Percentiles rank a stretch among this genome's conserved stretches.
Conservation (phyloP, 805 yeast genomes). For the Priceomyces medius region DNA sequence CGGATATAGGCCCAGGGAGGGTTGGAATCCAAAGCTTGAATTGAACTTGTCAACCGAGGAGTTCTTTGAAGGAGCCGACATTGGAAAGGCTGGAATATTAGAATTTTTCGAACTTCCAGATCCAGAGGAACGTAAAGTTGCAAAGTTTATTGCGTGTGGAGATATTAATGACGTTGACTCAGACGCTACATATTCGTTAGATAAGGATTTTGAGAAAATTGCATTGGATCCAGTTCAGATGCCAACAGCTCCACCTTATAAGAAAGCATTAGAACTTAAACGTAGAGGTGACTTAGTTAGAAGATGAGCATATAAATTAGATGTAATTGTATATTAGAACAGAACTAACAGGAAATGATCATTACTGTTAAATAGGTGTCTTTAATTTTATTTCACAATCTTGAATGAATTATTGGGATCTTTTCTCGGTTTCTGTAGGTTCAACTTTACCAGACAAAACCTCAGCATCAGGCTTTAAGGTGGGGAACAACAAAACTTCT, state of each 20-base stretch:
- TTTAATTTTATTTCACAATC: too few species aligned
- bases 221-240: conserved; percentile 89
- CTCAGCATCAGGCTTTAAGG: conserved; percentile 87
- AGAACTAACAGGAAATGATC: background rate
- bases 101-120: conserved; percentile 49
- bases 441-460: conserved; percentile 3
- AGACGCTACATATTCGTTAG: conserved; percentile 85
- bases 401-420: background rate
- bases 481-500: conserved; percentile 97
- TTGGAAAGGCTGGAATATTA: conserved; percentile 52
- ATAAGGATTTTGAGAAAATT: conserved; percentile 30
- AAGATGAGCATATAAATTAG: conserved; percentile 7
- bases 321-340: conserved; percentile 4
- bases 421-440: background rate
- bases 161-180: conserved; percentile 85
- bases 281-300: conserved; percentile 55
- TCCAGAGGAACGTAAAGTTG: conserved; percentile 68
- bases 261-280: conserved; percentile 84
- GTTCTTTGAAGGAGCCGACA: conserved; percentile 64
- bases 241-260: conserved; percentile 97
- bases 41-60: conserved; percentile 70
- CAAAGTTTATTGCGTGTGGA: conserved; percentile 96
- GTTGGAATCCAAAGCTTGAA: conserved; percentile 74
- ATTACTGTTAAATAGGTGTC: background rate
- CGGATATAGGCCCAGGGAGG: conserved; percentile 78